Evolutionary conservation across 2,329 filamentous ascomycete species (phyloP).

Genomic region (Talaromyces verruculosus): DNA sequence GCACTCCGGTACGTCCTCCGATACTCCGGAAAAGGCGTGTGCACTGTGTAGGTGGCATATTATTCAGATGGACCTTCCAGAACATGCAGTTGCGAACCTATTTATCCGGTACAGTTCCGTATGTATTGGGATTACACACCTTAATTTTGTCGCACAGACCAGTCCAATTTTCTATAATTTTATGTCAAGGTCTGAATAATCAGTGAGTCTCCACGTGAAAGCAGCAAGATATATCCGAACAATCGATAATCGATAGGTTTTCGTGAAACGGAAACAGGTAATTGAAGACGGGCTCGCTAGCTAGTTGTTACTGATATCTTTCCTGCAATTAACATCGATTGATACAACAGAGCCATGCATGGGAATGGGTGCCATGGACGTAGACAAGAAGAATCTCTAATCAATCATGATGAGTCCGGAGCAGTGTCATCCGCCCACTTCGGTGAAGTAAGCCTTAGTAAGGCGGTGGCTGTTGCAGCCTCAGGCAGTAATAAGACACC

Average conservation of each 20-base stretch:
- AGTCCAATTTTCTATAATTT: not conserved
- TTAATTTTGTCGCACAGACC: not conserved
- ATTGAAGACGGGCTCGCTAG: not conserved
- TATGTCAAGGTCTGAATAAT: not conserved
- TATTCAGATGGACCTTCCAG: conserved; percentile 4
- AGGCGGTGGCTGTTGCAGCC: not conserved
- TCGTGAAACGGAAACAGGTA: not conserved
- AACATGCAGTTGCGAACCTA: not conserved
- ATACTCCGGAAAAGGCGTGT: not conserved
- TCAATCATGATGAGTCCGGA: conserved; percentile 3
- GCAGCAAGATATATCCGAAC: not conserved
- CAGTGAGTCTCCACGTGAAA: not conserved
- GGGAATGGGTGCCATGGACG: not conserved
- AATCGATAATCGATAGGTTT: not conserved
- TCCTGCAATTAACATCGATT: not conserved
- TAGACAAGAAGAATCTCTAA: not conserved
- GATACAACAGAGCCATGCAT: not conserved
- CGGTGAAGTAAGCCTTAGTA: not conserved
- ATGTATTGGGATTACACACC: conserved; percentile 4
- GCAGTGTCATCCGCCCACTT: conserved; percentile 17
- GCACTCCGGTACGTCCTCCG: not conserved
- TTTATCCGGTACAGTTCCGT: conserved; percentile 5
- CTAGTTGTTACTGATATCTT: not conserved
- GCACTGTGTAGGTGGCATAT: not conserved
- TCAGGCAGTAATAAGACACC: not conserved